These are phyloP conservation scores for Talaromyces albobiverticillius DNA, from an alignment of 2,329 filamentous ascomycete genomes.

Conservation along the genomic window DNA sequence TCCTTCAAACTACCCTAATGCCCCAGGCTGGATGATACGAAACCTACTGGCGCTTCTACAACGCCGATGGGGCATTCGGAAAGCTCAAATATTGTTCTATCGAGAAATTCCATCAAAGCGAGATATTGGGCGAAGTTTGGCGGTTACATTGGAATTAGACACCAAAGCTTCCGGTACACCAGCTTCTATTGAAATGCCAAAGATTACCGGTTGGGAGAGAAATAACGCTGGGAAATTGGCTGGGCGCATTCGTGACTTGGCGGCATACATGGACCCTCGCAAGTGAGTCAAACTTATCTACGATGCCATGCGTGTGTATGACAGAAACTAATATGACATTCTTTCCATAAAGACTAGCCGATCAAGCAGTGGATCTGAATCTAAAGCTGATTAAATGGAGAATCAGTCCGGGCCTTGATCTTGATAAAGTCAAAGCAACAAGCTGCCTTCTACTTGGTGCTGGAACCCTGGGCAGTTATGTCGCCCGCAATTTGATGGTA, in stretches of 20 bases:
- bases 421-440: constrained; percentile 84
- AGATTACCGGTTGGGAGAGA: constrained; percentile 93
- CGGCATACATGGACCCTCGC: constrained; percentile 88
- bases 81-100: constrained; percentile 84
- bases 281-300: constrained; percentile 40
- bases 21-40: constrained; percentile 88
- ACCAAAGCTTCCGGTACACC: constrained; percentile 24
- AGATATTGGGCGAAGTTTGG: constrained; percentile 77
- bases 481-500: constrained; percentile 79
- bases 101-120: constrained; percentile 75
- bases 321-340: constrained; percentile 1
- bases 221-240: constrained; percentile 74
- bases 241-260: constrained; percentile 75
- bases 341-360: constrained; percentile 59
- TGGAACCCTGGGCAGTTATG: constrained; percentile 90
- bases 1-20: constrained; percentile 82
- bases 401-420: constrained; percentile 80
- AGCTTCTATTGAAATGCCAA: constrained; percentile 61
- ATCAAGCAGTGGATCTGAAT: constrained; percentile 93
- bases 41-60: constrained; percentile 84
- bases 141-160: constrained; percentile 61
- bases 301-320: neutral
- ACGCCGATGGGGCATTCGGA: constrained; percentile 72
- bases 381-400: constrained; percentile 99
- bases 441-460: constrained; percentile 89